A percentile compares a stretch with the other conserved stretches of the same genome.
Evolutionary conservation across 257 asterid species (phyloP).

Genomic region (Avicennia marina): DNA sequence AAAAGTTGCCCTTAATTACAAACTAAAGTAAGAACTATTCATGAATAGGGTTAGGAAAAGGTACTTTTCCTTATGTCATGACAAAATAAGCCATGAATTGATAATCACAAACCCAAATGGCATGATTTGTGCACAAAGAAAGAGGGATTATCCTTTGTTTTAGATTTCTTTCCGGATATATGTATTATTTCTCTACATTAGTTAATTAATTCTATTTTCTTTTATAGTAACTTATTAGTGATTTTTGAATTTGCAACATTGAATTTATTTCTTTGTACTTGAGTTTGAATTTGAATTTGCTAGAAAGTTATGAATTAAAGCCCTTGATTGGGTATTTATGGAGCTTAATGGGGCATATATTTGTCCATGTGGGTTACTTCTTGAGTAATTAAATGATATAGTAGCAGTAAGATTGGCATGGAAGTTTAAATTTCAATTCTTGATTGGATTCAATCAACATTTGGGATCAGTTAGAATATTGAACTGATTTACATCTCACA

Average conservation of each 20-base stretch:
- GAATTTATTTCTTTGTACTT: background rate
- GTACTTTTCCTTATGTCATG: slow-evolving; percentile 1
- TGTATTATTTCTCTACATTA: background rate
- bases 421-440: too few species aligned
- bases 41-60: background rate
- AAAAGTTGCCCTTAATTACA: slow-evolving; percentile 2
- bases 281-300: slow-evolving; percentile 9
- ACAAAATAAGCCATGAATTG: background rate
- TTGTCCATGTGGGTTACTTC: background rate
- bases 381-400: background rate
- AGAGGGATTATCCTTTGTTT: background rate
- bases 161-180: background rate
- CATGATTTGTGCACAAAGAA: background rate
- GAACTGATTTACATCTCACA: too few species aligned
- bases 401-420: too few species aligned
- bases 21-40: background rate
- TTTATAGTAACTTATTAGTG: background rate
- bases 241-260: background rate
- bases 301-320: background rate
- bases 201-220: background rate
- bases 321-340: slow-evolving; percentile 9
- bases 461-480: too few species aligned
- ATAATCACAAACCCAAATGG: background rate
- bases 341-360: background rate
- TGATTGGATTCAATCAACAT: too few species aligned